phyloP scores from a whole-genome alignment of 108 stramenopile species.

The Fistulifera solaris region DNA sequence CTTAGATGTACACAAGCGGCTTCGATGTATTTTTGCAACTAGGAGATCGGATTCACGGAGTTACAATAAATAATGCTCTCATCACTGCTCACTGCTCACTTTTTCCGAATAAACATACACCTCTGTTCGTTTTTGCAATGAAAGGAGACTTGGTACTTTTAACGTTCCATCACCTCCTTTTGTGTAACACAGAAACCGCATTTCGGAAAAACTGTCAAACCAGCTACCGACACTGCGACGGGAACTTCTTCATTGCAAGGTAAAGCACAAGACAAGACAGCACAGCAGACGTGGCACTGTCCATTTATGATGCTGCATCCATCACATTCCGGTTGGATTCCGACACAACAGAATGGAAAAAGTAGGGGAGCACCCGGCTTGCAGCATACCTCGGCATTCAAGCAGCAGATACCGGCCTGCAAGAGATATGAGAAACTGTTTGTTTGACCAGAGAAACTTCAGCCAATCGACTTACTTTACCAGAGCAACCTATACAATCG shows the following conservation, averaged over 20 bases:
- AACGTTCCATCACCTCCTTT: conserved; percentile 2
- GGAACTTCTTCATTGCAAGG: conserved; percentile 78
- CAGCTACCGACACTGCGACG: conserved; percentile 32
- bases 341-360: conserved; percentile 21
- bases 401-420: conserved; percentile 16
- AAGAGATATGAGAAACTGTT: neutral
- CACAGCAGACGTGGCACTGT: conserved; percentile 57
- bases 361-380: conserved; percentile 49
- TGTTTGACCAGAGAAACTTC: no score
- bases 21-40: no score
- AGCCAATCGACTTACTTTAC: conserved; percentile 4
- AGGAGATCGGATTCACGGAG: no score
- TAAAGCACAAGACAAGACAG: conserved; percentile 46
- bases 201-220: conserved; percentile 25
- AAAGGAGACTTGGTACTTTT: no score
- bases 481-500: conserved; percentile 3
- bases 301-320: conserved; percentile 42
- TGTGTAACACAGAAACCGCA: conserved; percentile 7
- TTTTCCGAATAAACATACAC: no score
- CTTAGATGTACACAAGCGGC: no score
- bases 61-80: no score
- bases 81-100: no score
- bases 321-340: conserved; percentile 19
- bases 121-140: no score
- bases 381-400: conserved; percentile 52